These are phyloP conservation scores for Saksenaea vasiformis DNA, from an alignment of 371 early-diverging fungal genomes.

Conservation along the genomic window DNA sequence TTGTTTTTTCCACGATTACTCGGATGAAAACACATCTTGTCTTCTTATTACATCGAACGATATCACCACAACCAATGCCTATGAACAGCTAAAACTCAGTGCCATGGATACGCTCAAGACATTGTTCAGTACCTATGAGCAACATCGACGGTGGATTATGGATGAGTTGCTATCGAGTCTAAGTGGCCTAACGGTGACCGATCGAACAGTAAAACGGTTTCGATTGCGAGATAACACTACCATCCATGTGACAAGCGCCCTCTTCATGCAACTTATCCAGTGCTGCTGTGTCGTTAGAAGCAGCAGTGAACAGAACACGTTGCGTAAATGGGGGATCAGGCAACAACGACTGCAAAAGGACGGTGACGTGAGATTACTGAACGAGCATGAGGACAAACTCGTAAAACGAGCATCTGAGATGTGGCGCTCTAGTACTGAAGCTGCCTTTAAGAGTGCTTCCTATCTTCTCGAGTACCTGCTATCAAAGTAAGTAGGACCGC, in stretches of 20 bases:
- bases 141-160: constrained; percentile 78
- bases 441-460: constrained; percentile 60
- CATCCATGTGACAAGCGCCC: constrained; percentile 77
- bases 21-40: constrained; percentile 19
- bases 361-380: constrained; percentile 23
- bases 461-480: constrained; percentile 71
- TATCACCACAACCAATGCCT: constrained; percentile 31
- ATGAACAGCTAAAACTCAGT: constrained; percentile 49
- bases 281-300: constrained; percentile 46
- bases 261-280: constrained; percentile 84
- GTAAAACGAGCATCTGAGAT: constrained; percentile 19
- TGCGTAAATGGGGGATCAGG: constrained; percentile 34
- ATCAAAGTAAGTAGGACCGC: constrained; percentile 35
- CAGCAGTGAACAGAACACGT: constrained; percentile 20
- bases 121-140: constrained; percentile 64
- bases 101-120: constrained; percentile 50
- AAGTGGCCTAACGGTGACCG: constrained; percentile 60
- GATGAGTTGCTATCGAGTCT: constrained; percentile 82
- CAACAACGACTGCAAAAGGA: constrained; percentile 34
- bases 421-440: constrained; percentile 51
- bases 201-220: constrained; percentile 50
- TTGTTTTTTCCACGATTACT: constrained; percentile 42
- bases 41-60: constrained; percentile 10
- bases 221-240: constrained; percentile 65
- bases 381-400: constrained; percentile 21